A percentile compares a stretch with the other conserved stretches of the same genome.
Evolutionary conservation across 352 stramenopile species (phyloP).

Genomic region (Pythium pyrilobum): DNA sequence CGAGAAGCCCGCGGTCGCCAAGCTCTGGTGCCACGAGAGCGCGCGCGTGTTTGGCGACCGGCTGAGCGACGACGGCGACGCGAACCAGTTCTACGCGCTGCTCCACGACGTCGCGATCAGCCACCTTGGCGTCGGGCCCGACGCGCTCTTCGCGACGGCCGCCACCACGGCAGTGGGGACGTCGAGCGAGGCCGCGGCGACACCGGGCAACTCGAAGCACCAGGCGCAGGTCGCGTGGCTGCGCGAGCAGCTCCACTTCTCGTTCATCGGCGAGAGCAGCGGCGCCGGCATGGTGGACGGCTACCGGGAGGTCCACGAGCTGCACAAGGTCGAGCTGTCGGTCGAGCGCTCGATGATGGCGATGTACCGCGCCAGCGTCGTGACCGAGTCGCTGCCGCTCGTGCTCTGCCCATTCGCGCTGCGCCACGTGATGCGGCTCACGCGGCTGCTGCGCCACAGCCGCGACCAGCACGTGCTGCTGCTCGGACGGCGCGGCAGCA

Average conservation of each 20-base stretch:
- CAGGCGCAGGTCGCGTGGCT: slow-evolving; percentile 27
- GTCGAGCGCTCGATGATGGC: slow-evolving; percentile 55
- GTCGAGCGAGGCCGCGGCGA: background rate
- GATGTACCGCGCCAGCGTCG: slow-evolving; percentile 32
- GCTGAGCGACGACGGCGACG: slow-evolving; percentile 33
- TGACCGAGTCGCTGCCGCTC: slow-evolving; percentile 35
- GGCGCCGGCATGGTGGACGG: slow-evolving; percentile 31
- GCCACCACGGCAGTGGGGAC: too few species aligned
- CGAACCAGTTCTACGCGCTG: slow-evolving; percentile 31
- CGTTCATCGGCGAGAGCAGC: slow-evolving; percentile 47
- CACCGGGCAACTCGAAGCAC: background rate
- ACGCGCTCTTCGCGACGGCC: slow-evolving; percentile 28
- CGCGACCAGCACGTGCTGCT: slow-evolving; percentile 35
- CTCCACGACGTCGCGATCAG: slow-evolving; percentile 37
- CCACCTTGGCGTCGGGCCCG: slow-evolving; percentile 38
- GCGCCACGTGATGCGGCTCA: slow-evolving; percentile 48
- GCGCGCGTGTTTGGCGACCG: slow-evolving; percentile 48
- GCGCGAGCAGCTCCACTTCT: slow-evolving; percentile 41
- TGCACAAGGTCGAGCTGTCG: slow-evolving; percentile 41
- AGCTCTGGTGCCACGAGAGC: slow-evolving; percentile 72
- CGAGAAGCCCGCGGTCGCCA: slow-evolving; percentile 47
- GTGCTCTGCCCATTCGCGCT: slow-evolving; percentile 52
- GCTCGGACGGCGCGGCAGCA: slow-evolving; percentile 36
- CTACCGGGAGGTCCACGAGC: slow-evolving; percentile 54
- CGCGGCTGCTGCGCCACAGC: slow-evolving; percentile 33